Evolutionary conservation across 768 basidiomycete species (phyloP).

Genomic region (Boletus subcaerulescens): DNA sequence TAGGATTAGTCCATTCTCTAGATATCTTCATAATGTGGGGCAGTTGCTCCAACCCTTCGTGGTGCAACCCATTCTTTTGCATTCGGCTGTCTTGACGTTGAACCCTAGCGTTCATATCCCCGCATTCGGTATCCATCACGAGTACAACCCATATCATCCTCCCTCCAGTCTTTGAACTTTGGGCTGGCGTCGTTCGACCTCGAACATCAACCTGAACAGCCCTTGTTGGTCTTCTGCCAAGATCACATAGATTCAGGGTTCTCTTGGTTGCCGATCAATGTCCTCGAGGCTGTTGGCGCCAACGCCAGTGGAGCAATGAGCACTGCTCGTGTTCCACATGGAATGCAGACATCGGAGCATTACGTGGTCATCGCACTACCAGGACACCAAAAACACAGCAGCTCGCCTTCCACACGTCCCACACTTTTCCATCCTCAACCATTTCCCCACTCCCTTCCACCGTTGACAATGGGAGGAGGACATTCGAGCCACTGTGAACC

Average conservation of each 20-base stretch:
- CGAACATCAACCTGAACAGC: no score
- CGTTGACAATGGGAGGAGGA: slow-evolving; percentile 23
- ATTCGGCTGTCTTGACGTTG: no score
- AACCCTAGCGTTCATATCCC: no score
- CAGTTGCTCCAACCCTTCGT: no score
- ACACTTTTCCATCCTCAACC: not conserved
- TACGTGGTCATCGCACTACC: not conserved
- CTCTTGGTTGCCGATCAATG: not conserved
- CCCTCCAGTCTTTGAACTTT: no score
- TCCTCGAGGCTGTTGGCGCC: not conserved
- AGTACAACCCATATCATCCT: no score
- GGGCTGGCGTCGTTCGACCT: no score
- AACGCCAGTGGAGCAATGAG: not conserved
- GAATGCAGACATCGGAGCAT: not conserved
- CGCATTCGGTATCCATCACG: no score
- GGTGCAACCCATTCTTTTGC: no score
- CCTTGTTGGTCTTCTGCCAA: not conserved
- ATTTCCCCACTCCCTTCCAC: not conserved
- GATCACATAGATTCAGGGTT: not conserved
- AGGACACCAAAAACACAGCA: not conserved
- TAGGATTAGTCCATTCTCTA: no score
- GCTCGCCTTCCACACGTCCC: not conserved
- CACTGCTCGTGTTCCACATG: not conserved
- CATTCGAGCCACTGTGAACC: slow-evolving; percentile 25
- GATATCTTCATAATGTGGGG: no score